Conservation (phyloP, 164 flowering plant species). For the Piper betle region DNA sequence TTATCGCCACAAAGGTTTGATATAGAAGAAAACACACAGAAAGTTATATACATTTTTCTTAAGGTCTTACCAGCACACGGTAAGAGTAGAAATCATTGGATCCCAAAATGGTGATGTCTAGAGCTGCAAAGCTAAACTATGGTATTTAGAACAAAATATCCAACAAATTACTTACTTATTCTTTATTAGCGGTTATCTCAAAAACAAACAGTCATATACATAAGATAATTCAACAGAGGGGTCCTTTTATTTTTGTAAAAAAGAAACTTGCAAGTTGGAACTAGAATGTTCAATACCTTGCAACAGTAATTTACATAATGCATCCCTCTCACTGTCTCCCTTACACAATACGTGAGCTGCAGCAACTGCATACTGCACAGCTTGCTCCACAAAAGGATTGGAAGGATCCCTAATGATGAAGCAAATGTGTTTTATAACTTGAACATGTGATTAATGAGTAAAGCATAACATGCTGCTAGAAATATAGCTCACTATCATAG, state of each 20-base stretch:
- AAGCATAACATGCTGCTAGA: too few species aligned
- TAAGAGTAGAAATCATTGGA: constrained; percentile 93
- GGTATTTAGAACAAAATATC: constrained; percentile 14
- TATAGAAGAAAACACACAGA: not conserved
- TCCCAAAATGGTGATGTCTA: constrained; percentile 86
- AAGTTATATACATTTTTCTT: not conserved
- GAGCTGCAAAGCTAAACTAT: constrained; percentile 59
- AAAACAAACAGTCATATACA: not conserved
- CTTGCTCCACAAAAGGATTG: constrained; percentile 93
- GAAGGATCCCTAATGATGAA: constrained; percentile 61
- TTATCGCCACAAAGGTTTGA: not conserved
- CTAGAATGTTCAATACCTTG: constrained; percentile 69
- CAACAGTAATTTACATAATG: constrained; percentile 46
- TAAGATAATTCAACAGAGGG: not conserved
- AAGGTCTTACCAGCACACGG: constrained; percentile 54
- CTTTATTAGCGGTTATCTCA: not conserved
- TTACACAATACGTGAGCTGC: constrained; percentile 51
- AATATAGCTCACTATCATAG: too few species aligned
- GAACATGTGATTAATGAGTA: too few species aligned
- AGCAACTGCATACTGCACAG: constrained; percentile 69
- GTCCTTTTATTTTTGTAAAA: too few species aligned
- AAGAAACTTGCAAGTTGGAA: too few species aligned
- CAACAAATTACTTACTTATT: not conserved
- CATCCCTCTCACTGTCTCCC: constrained; percentile 42
- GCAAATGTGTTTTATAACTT: too few species aligned